Evolutionary conservation across 192 early-diverging fungal genomes (phyloP).

Genomic region (Gigaspora rosea): DNA sequence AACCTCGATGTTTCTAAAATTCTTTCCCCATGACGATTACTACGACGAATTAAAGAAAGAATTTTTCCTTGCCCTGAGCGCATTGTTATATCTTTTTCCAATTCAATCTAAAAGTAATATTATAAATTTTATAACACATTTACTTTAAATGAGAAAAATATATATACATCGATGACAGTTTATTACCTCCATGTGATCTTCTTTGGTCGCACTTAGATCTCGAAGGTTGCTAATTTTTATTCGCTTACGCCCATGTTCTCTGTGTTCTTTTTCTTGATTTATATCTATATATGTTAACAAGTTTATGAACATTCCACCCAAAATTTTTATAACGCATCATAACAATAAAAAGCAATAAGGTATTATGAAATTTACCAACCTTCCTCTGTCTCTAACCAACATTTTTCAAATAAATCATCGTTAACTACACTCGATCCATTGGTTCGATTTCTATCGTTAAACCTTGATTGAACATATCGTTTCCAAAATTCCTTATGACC

Average conservation of each 20-base stretch:
- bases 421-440: slow-evolving; percentile 45
- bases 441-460: slow-evolving; percentile 80
- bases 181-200: slow-evolving; percentile 73
- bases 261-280: slow-evolving; percentile 33
- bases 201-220: slow-evolving; percentile 78
- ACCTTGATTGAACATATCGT: slow-evolving; percentile 77
- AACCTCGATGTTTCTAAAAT: slow-evolving; percentile 61
- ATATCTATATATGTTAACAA: slow-evolving; percentile 28
- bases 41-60: slow-evolving; percentile 79
- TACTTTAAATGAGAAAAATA: background rate
- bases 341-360: background rate
- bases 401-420: slow-evolving; percentile 82
- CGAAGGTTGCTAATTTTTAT: slow-evolving; percentile 64
- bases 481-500: slow-evolving; percentile 78
- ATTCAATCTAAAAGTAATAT: slow-evolving; percentile 54
- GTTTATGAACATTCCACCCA: background rate
- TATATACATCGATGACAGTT: slow-evolving; percentile 31
- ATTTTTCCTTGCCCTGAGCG: slow-evolving; percentile 61
- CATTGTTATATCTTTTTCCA: slow-evolving; percentile 84
- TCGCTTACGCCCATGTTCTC: slow-evolving; percentile 45
- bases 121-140: background rate
- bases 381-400: slow-evolving; percentile 76
- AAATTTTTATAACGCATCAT: background rate
- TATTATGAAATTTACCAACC: slow-evolving; percentile 29
- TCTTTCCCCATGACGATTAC: slow-evolving; percentile 86